phyloP scores from a whole-genome alignment of 1,284 basidiomycete species.

The Singerocomus rubriflavus region DNA sequence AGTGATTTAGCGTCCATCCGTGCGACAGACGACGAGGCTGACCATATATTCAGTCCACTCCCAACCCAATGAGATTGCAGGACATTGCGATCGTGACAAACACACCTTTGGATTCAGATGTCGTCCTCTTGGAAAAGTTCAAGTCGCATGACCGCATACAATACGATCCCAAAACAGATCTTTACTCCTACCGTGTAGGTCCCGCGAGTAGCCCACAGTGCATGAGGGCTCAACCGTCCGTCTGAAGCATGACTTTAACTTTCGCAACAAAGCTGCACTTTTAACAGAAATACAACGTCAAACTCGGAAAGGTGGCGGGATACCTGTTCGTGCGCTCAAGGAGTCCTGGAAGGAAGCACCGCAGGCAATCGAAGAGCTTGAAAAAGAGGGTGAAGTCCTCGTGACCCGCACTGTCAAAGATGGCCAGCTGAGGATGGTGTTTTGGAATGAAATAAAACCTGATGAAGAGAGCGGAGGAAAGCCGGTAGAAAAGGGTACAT shows the following conservation, averaged over 20 bases:
- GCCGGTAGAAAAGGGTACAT: slow-evolving; percentile 76
- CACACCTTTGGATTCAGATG: slow-evolving; percentile 72
- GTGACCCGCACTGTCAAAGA: slow-evolving; percentile 84
- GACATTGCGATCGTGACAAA: slow-evolving; percentile 80
- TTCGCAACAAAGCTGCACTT: slow-evolving; percentile 79
- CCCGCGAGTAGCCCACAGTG: not conserved
- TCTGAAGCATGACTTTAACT: slow-evolving; percentile 78
- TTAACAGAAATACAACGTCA: slow-evolving; percentile 80
- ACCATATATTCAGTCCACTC: slow-evolving; percentile 48
- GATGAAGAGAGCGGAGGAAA: slow-evolving; percentile 66
- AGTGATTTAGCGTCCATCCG: slow-evolving; percentile 31
- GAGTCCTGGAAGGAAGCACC: slow-evolving; percentile 90
- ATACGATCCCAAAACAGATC: slow-evolving; percentile 78
- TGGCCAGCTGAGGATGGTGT: slow-evolving; percentile 82
- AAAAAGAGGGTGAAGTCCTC: slow-evolving; percentile 83
- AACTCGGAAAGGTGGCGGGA: slow-evolving; percentile 74
- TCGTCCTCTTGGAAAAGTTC: slow-evolving; percentile 74
- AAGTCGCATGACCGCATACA: slow-evolving; percentile 74
- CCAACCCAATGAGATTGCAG: slow-evolving; percentile 80
- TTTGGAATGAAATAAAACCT: slow-evolving; percentile 86
- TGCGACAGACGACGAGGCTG: slow-evolving; percentile 8
- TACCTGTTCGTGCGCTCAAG: slow-evolving; percentile 80
- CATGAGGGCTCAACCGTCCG: slow-evolving; percentile 6
- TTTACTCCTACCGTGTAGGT: slow-evolving; percentile 78
- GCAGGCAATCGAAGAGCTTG: slow-evolving; percentile 78